Percentiles rank a stretch among this genome's conserved stretches.
Evolutionary conservation across 805 yeast genomes (phyloP).

Genomic region (Saturnispora kantuleensis): DNA sequence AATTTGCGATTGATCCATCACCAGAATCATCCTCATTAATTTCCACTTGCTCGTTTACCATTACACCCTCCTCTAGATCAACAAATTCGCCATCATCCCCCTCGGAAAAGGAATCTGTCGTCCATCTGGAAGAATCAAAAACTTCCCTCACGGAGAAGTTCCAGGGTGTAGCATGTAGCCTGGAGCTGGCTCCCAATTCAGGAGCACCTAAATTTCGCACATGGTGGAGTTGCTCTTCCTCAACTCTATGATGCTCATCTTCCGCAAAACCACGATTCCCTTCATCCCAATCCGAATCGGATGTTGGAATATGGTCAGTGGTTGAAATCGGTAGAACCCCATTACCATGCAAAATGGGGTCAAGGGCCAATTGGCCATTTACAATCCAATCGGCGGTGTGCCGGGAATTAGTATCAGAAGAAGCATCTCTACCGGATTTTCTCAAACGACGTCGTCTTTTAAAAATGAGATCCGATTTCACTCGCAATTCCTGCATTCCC

Average conservation of each 20-base stretch:
- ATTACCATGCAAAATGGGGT: neutral
- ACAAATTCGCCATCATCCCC: conserved; percentile 9
- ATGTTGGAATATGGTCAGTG: neutral
- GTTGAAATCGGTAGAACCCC: neutral
- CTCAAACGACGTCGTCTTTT: conserved; percentile 22
- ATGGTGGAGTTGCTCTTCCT: no score
- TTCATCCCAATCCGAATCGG: conserved; percentile 1
- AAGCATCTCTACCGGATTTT: neutral
- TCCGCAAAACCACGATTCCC: neutral
- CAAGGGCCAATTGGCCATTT: neutral
- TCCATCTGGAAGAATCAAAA: neutral
- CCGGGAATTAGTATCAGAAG: neutral
- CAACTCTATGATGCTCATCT: neutral
- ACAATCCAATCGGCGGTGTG: neutral
- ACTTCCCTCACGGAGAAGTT: neutral
- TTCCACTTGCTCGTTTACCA: conserved; percentile 6
- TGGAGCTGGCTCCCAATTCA: neutral
- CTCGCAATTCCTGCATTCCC: conserved; percentile 7
- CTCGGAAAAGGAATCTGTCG: conserved; percentile 9
- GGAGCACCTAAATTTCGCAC: no score
- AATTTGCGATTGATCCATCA: conserved; percentile 1
- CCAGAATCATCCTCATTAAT: conserved; percentile 10
- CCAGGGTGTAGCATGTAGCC: neutral
- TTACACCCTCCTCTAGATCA: neutral
- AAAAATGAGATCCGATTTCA: conserved; percentile 22